Conservation (phyloP, 495 filamentous ascomycete genomes). For the Haplographium delicatum region DNA sequence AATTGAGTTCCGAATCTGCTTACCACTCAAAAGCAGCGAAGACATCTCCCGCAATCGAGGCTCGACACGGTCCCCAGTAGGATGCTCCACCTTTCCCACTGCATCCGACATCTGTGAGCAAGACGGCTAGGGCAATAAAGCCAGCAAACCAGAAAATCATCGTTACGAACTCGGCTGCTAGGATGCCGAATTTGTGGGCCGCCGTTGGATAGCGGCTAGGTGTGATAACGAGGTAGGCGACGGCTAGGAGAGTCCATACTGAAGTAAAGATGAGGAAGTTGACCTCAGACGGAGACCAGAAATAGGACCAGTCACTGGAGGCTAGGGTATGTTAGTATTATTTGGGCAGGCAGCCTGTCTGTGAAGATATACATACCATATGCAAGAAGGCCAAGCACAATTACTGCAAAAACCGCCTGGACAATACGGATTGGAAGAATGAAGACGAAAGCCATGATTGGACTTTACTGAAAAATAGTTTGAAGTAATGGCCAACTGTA, state of each 20-base stretch:
- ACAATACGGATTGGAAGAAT: conserved; percentile 58
- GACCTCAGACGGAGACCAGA: conserved; percentile 41
- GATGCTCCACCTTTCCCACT: conserved; percentile 25
- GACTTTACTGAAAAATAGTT: too few species aligned
- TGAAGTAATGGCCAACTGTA: too few species aligned
- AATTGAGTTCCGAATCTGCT: not conserved
- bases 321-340: conserved; percentile 24
- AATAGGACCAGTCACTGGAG: conserved; percentile 17
- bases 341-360: not conserved
- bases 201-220: conserved; percentile 53
- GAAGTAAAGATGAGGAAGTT: conserved; percentile 72
- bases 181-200: conserved; percentile 55
- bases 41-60: conserved; percentile 37
- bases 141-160: conserved; percentile 86
- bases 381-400: conserved; percentile 64
- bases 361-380: conserved; percentile 58
- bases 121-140: conserved; percentile 66
- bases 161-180: conserved; percentile 65
- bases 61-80: conserved; percentile 36
- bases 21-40: conserved; percentile 26
- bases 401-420: conserved; percentile 61
- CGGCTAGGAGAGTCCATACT: conserved; percentile 65
- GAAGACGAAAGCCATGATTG: conserved; percentile 23
- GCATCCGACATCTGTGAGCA: conserved; percentile 39
- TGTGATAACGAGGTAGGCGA: conserved; percentile 59